phyloP scores from a whole-genome alignment of 176 grass and related monocot genomes.

The Paspalum notatum region DNA sequence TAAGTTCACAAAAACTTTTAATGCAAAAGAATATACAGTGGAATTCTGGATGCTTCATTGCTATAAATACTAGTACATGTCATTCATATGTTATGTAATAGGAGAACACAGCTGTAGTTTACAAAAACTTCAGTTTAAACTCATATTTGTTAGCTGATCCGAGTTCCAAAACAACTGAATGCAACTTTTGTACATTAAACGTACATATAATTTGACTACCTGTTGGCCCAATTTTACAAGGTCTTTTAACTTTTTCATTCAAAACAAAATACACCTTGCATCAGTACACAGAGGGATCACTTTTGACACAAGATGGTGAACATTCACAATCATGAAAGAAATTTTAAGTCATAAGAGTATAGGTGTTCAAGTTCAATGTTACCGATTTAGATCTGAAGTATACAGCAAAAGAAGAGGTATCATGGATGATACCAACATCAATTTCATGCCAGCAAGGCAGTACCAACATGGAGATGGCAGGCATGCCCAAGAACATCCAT shows the following conservation, averaged over 20 bases:
- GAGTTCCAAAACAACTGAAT: conserved; percentile 18
- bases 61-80: conserved; percentile 22
- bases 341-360: neutral
- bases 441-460: neutral
- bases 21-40: neutral
- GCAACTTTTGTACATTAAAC: neutral
- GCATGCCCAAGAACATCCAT: conserved; percentile 1
- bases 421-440: conserved; percentile 4
- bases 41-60: neutral
- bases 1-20: neutral
- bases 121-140: conserved; percentile 2
- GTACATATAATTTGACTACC: neutral
- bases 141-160: conserved; percentile 5
- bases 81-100: conserved; percentile 2
- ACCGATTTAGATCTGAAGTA: neutral
- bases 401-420: neutral
- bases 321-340: too few species aligned
- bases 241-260: neutral
- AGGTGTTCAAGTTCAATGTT: conserved; percentile 11
- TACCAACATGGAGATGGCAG: conserved; percentile 21
- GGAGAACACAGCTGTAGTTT: neutral
- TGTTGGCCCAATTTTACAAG: neutral
- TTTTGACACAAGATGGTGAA: too few species aligned
- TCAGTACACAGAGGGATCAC: too few species aligned
- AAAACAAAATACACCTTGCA: neutral